Evolutionary conservation across 148 eudicot genomes (phyloP).

Genomic region (Spergularia marina): DNA sequence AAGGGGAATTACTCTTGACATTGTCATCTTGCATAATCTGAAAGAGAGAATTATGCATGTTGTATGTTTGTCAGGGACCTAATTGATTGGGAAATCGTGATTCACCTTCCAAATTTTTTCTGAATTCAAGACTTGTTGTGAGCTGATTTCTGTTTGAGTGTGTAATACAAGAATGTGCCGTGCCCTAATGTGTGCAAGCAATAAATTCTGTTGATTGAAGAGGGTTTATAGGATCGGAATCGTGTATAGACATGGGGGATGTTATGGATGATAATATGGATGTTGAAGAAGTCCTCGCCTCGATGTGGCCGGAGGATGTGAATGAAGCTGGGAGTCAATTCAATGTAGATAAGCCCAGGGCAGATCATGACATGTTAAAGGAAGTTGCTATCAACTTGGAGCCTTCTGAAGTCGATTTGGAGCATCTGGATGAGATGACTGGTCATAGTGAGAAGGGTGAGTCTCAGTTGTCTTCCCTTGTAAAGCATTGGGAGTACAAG

Average conservation of each 20-base stretch:
- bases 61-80: constrained; percentile 6
- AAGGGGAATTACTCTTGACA: not conserved
- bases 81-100: not conserved
- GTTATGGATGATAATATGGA: constrained; percentile 58
- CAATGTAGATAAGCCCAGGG: constrained; percentile 63
- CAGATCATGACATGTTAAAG: constrained; percentile 64
- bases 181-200: not conserved
- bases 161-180: not conserved
- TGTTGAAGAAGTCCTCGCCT: constrained; percentile 53
- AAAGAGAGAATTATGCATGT: constrained; percentile 1
- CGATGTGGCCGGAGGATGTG: constrained; percentile 90
- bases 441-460: constrained; percentile 71
- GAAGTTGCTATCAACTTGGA: constrained; percentile 46
- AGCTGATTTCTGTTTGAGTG: not conserved
- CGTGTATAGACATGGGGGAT: constrained; percentile 22
- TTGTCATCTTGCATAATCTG: not conserved
- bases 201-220: not conserved
- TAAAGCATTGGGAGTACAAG: constrained; percentile 78
- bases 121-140: not conserved
- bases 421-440: constrained; percentile 58
- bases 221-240: not conserved
- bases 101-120: not conserved
- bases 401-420: constrained; percentile 56
- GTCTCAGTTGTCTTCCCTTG: constrained; percentile 58
- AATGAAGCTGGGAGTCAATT: constrained; percentile 68